Evolutionary conservation across 2,329 filamentous ascomycete species (phyloP), one percentile per base, ranked within the genome.

Genomic region (Ustilaginoidea virens): DNA sequence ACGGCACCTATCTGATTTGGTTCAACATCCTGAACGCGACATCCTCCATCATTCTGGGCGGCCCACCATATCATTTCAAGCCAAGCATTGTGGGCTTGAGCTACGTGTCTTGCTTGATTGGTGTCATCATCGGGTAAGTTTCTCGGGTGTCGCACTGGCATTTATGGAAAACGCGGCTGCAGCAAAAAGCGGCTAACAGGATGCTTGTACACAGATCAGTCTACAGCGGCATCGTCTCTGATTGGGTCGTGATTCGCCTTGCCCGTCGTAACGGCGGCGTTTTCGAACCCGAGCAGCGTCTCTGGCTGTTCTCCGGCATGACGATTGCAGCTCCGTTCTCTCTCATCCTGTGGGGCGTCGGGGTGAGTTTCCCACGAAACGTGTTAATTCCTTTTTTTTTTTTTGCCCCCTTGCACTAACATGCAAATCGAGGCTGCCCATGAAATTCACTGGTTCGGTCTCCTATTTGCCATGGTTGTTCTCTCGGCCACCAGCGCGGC

Each of bases 21-120:
- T 59, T 58, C 42, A 58, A 56, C 34, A 52, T 59, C 3, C 44
- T 58, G n/a, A 58, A 57, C 24, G 56, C 53, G 33, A 63, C 49
- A 2, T 52, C 46, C 13, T 62, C 47, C 17, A 53, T 56, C 16
- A 50, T 58, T 6, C 42, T 58, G 1, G 48, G 49, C 1, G 46
- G 44, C 0, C 32, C 43, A 0, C 53, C 55, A 1, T 59, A 59
- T 33, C 48, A 50, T 36, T 58, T 58, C 27, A 37, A 38, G 4
- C 43, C 55, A 1, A 52, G 51, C 1, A 49, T 55, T 33, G 53
- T 58, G 5, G 55, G 55, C 0, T 33, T 58, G 2, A 48, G 43
- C 13, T 59, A 58, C 31, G 22, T 56, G 2, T 46, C 54, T 2
- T 54, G 51, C 32, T 32, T 51, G 4, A 33, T 58, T 2, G 52